Evolutionary conservation across 108 stramenopile genomes (phyloP).

Genomic region (Aurantiochytrium sp.): DNA sequence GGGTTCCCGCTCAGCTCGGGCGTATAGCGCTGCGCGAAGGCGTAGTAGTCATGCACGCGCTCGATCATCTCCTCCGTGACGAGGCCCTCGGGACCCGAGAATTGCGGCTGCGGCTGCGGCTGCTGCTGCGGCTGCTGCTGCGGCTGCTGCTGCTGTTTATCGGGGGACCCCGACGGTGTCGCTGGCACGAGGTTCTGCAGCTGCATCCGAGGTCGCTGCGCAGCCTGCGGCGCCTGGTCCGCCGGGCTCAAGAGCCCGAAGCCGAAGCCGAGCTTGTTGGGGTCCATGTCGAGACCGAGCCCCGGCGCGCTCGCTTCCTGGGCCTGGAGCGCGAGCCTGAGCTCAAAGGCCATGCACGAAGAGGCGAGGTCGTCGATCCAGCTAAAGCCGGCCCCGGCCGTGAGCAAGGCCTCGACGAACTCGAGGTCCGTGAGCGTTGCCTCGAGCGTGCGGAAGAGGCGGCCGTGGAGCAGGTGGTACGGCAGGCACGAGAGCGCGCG

Average conservation of each 20-base stretch:
- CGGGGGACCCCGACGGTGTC: too few relatives aligned
- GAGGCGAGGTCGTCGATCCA: conserved; percentile 21
- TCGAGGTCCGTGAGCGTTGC: not conserved
- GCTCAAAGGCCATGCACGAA: not conserved
- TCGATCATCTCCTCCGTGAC: not conserved
- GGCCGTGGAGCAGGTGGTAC: not conserved
- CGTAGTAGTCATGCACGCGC: conserved; percentile 9
- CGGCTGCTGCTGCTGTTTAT: too few relatives aligned
- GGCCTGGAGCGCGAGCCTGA: not conserved
- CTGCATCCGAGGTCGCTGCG: too few relatives aligned
- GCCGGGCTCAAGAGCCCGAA: not conserved
- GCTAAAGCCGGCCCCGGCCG: not conserved
- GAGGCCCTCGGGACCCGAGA: not conserved
- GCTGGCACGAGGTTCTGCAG: too few relatives aligned
- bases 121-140: not conserved
- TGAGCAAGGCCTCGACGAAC: conserved; percentile 7
- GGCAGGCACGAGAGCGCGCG: not conserved
- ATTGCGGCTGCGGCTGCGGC: not conserved
- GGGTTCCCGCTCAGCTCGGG: conserved; percentile 3
- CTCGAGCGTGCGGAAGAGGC: not conserved
- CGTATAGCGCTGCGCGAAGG: not conserved
- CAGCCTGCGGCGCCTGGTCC: too few relatives aligned
- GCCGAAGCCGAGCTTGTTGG: not conserved
- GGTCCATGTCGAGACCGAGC: not conserved
- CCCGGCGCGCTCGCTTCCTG: not conserved